These are phyloP conservation scores for Effrenium voratum DNA, from an alignment of 73 alveolate species.

Conservation along the genomic window DNA sequence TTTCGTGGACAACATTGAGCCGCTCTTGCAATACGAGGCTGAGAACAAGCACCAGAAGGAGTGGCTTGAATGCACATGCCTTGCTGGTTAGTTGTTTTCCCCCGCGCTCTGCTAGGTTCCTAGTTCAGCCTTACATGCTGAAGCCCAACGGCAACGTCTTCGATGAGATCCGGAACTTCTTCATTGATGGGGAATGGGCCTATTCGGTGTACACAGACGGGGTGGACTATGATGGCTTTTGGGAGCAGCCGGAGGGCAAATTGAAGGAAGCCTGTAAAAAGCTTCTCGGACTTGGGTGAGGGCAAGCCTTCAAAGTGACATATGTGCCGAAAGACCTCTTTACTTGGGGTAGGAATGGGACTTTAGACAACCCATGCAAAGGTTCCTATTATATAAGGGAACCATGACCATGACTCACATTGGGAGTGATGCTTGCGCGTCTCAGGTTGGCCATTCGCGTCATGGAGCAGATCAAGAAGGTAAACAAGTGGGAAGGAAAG, in stretches of 20 bases:
- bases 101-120: slow-evolving; percentile 68
- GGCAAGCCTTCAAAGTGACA: not conserved
- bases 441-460: slow-evolving; percentile 68
- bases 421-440: not conserved
- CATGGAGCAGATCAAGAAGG: slow-evolving; percentile 63
- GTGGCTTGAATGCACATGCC: not conserved
- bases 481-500: slow-evolving; percentile 86
- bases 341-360: not conserved
- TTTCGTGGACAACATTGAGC: slow-evolving; percentile 41
- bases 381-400: not conserved
- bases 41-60: slow-evolving; percentile 86
- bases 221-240: slow-evolving; percentile 62
- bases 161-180: slow-evolving; percentile 81
- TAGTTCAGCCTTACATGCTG: slow-evolving; percentile 79
- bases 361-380: not conserved
- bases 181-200: slow-evolving; percentile 72
- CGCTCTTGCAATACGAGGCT: slow-evolving; percentile 54
- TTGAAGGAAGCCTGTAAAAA: slow-evolving; percentile 78
- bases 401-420: not conserved
- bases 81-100: too few species aligned
- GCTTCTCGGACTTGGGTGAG: not conserved
- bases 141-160: slow-evolving; percentile 70
- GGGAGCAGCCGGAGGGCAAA: slow-evolving; percentile 77
- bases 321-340: not conserved
- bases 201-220: slow-evolving; percentile 79